Evolutionary conservation across 371 early-diverging fungal species (phyloP).

Genomic region (Syncephalastrum racemosum): DNA sequence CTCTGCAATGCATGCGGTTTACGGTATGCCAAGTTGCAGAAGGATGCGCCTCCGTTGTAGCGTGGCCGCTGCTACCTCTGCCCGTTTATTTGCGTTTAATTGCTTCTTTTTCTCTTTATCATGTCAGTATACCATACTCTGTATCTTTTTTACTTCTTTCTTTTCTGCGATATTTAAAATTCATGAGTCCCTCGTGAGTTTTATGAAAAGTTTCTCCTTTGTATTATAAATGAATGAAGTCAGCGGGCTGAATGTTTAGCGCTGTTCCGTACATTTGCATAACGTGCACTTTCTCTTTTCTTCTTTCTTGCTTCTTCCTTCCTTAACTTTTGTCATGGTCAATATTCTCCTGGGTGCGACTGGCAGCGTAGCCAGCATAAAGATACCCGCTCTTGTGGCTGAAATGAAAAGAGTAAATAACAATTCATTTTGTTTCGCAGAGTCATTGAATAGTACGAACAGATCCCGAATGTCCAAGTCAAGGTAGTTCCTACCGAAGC

Average conservation of each 20-base stretch:
- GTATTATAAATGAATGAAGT: no score
- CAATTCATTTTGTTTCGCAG: not conserved
- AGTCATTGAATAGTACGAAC: constrained; percentile 7
- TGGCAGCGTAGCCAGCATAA: constrained; percentile 90
- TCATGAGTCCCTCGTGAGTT: no score
- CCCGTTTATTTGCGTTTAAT: no score
- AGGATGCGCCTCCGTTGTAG: not conserved
- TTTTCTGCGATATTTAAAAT: no score
- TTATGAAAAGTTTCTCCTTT: no score
- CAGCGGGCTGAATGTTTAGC: no score
- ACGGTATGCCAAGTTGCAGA: constrained; percentile 36
- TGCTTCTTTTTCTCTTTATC: no score
- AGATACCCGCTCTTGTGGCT: constrained; percentile 73
- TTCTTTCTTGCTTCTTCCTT: not conserved
- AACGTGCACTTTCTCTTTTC: no score
- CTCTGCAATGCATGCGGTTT: constrained; percentile 90
- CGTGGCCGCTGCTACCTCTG: no score
- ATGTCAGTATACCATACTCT: no score
- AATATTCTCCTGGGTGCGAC: constrained; percentile 82
- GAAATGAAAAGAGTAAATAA: constrained; percentile 43
- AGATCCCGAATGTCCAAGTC: constrained; percentile 53
- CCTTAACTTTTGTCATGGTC: not conserved
- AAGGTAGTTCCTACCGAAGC: constrained; percentile 73
- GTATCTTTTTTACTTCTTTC: no score
- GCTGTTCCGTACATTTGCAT: no score